Evolutionary conservation across 179 eudicot species (phyloP), one percentile per base, ranked within the genome.

Genomic region (Monotropa hypopitys): DNA sequence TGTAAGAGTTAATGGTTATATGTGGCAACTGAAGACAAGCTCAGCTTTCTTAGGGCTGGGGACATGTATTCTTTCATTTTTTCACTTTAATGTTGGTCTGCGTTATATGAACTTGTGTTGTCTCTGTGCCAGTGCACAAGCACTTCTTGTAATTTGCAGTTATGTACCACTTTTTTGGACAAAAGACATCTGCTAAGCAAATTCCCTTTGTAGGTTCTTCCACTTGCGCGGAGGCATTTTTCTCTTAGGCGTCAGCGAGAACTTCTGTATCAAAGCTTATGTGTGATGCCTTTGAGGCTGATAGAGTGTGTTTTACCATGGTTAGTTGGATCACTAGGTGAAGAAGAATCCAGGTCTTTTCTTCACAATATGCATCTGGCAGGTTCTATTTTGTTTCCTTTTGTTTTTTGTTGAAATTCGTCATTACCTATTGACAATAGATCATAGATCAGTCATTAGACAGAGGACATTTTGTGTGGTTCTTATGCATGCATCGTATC

Each of bases 231-330:
- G 43, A 87, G 87, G 86, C 89, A 85, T 80, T 93, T 93, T 80
- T 85, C 87, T 66, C 86, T 83, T 35, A 87, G 86, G 81, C 83
- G 85, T 76, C 98, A 93, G 84, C 87, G 92, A 65, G 92, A 89
- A 80, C 91, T 93, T 83, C 85, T 89, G 54, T 93, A 93, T 71
- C 88, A 89, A 79, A 93, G 97, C 86, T 81, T 93, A 79, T 93
- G 97, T 77, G 88, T 91, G 80, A 93, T 93, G 97, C 96, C 97
- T 45, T 76, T 93, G 80, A 89, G 93, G 81, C 76, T 91, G 84
- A 91, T 93, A 72, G 97, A 93, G 76, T 84, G 97, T 80, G 96
- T 91, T 81, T 86, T 93, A 81, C 97, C 97, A 73, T 93, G 97
- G 97, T 75, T 93, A 85, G 92, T 93, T 56, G 86, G 90, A 81